A percentile compares a stretch with the other conserved stretches of the same genome.
Conservation (phyloP, 495 filamentous ascomycete species). For the Neurospora sp. region DNA sequence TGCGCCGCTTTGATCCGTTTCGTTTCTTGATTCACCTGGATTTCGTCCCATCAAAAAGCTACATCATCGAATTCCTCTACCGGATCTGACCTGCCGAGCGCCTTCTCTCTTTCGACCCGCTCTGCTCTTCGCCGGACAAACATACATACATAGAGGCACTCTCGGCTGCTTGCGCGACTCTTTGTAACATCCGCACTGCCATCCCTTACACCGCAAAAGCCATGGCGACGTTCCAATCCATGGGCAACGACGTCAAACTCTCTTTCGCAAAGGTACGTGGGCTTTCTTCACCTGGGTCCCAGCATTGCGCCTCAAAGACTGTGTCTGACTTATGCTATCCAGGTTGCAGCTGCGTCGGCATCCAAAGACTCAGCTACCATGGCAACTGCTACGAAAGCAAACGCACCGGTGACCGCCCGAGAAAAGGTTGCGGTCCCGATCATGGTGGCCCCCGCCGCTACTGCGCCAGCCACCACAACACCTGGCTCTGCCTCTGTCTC, state of each 20-base stretch:
- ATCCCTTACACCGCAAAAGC: slow-evolving; percentile 1
- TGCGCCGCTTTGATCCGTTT: slow-evolving; percentile 39
- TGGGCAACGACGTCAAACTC: slow-evolving; percentile 37
- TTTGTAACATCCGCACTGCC: not conserved
- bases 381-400: slow-evolving; percentile 17
- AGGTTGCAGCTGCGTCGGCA: slow-evolving; percentile 42
- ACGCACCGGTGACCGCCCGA: not conserved
- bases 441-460: slow-evolving; percentile 3
- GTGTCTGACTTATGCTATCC: slow-evolving; percentile 2
- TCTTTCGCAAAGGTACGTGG: slow-evolving; percentile 51
- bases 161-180: not conserved
- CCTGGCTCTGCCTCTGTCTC: not conserved
- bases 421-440: slow-evolving; percentile 1
- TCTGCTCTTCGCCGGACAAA: not conserved
- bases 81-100: not conserved
- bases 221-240: slow-evolving; percentile 24
- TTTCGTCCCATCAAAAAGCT: not conserved
- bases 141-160: not conserved
- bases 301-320: not conserved
- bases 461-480: slow-evolving; percentile 3
- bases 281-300: too few relatives aligned
- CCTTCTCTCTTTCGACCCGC: not conserved
- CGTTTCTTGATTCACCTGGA: slow-evolving; percentile 31
- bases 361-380: slow-evolving; percentile 33
- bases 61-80: not conserved